Conservation (phyloP, 2,329 filamentous ascomycete species). For the Lecanicillium sp. region DNA sequence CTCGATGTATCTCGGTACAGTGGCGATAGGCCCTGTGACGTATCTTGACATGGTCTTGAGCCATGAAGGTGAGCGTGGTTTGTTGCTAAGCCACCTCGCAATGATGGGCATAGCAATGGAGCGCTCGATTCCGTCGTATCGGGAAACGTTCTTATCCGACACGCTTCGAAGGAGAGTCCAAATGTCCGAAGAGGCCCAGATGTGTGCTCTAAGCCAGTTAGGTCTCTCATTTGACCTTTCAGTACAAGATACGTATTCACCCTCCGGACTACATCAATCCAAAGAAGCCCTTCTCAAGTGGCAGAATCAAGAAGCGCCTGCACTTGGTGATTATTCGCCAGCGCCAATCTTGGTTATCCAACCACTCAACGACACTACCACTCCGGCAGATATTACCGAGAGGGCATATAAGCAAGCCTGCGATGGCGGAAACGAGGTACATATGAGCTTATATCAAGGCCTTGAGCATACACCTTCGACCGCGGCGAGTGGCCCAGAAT, state of each 20-base stretch:
- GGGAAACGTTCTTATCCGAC: too few species aligned
- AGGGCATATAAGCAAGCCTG: conserved; percentile 6
- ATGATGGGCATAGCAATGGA: too few species aligned
- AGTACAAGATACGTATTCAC: neutral
- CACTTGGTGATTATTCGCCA: conserved; percentile 5
- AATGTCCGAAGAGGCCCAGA: too few species aligned
- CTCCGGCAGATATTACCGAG: conserved; percentile 5
- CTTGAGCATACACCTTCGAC: conserved; percentile 7
- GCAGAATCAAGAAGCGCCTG: conserved; percentile 5
- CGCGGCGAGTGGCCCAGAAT: conserved; percentile 3
- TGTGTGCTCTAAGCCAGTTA: too few species aligned
- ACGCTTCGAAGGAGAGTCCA: too few species aligned
- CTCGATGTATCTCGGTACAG: conserved; percentile 6
- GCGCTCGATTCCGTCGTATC: too few species aligned
- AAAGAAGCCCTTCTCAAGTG: conserved; percentile 2
- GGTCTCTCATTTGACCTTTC: neutral
- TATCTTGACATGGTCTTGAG: too few species aligned
- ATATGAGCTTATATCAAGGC: conserved; percentile 6
- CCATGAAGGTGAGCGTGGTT: too few species aligned
- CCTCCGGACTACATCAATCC: neutral
- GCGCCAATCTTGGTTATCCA: conserved; percentile 11
- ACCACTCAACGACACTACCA: conserved; percentile 7
- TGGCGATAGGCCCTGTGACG: conserved; percentile 10
- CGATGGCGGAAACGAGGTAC: conserved; percentile 8
- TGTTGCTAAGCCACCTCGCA: too few species aligned